A percentile compares a stretch with the other conserved stretches of the same genome.
phyloP scores from a whole-genome alignment of 2,329 filamentous ascomycete genomes.

The Aspergillus nomiae region DNA sequence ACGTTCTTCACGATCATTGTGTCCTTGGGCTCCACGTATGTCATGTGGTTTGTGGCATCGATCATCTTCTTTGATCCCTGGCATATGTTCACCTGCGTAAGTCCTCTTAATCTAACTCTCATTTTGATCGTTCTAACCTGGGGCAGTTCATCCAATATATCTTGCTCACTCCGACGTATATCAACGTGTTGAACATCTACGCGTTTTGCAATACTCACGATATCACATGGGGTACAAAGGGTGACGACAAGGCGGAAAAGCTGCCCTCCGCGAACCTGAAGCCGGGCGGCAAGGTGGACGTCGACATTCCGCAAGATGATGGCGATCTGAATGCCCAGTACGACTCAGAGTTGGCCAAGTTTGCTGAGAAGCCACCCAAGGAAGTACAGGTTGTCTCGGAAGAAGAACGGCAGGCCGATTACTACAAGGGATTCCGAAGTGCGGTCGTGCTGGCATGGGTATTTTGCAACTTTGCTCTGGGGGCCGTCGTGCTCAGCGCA shows the following conservation, averaged over 20 bases:
- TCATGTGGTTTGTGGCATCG: conserved; percentile 88
- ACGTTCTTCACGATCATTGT: conserved; percentile 94
- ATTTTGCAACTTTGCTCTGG: conserved; percentile 88
- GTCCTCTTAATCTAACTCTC: conserved; percentile 18
- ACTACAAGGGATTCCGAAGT: conserved; percentile 94
- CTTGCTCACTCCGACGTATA: conserved; percentile 91
- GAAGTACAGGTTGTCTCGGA: conserved; percentile 57
- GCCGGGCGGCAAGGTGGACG: conserved; percentile 91
- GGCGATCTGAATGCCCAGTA: conserved; percentile 95
- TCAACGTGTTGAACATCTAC: conserved; percentile 98
- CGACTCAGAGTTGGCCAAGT: conserved; percentile 76
- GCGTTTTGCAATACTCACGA: conserved; percentile 99
- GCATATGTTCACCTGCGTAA: conserved; percentile 89
- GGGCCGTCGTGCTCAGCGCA: conserved; percentile 81
- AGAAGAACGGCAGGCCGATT: conserved; percentile 88
- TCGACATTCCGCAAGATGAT: conserved; percentile 83
- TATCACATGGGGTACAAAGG: conserved; percentile 97
- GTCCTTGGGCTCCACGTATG: conserved; percentile 86
- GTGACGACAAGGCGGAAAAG: conserved; percentile 92
- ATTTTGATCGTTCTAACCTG: conserved; percentile 5
- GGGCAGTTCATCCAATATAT: conserved; percentile 85
- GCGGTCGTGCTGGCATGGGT: conserved; percentile 94
- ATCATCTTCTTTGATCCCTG: conserved; percentile 96
- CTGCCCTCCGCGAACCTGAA: conserved; percentile 87
- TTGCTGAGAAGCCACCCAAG: conserved; percentile 72